Base-by-base conservation (phyloP, 345 rosid species). In the Limnanthes douglasii region DNA sequence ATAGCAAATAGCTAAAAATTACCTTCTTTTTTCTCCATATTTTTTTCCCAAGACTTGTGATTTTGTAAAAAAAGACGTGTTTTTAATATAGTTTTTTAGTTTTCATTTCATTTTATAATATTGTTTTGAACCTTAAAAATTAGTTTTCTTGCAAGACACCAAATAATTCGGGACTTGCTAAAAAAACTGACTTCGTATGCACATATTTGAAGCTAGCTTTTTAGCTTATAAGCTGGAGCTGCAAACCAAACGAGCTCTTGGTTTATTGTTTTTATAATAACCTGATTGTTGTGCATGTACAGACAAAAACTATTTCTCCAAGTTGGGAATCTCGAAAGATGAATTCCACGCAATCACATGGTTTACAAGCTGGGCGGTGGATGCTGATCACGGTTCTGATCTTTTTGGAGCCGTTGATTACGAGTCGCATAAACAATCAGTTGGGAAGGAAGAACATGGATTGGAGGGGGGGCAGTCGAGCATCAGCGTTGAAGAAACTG, bases 321-420 rank as follows among this genome's bases (percentile, higher is more conserved):
- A 59, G 34, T 30, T 70, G 32, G 86, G 84, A 37, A 50, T 88
- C 33, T 50, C 57, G 1, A 74, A 59, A 52, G 79, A 76, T 24
- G 84, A 76, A 39, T 88, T 88, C 50, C 84, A 72, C 57, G 66
- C 67, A 11, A 62, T 88, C 18, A 68, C 95, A 32, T 77, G 82
- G 86, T 72, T 88, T 44, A 79, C 95, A 34, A 79, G 95, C 68
- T 83, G 97, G 97, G 95, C 97, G 1, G 97, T 88, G 10, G 95
- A 88, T 48, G 92, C 75, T 50, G 93, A 88, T 55, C 93, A 88
- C 29, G 37, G 75, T 51, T 70, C 92, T 8, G 75, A 70, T 42
- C 55, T 77, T 53, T 59, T 72, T 2, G 56, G 54, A 50, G 48
- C 48, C 24, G 46, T 45, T 15, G 65, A 69, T 45, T 39, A 60